Conservation (phyloP, 2,329 filamentous ascomycete species). For the Aspergillus sp. region DNA sequence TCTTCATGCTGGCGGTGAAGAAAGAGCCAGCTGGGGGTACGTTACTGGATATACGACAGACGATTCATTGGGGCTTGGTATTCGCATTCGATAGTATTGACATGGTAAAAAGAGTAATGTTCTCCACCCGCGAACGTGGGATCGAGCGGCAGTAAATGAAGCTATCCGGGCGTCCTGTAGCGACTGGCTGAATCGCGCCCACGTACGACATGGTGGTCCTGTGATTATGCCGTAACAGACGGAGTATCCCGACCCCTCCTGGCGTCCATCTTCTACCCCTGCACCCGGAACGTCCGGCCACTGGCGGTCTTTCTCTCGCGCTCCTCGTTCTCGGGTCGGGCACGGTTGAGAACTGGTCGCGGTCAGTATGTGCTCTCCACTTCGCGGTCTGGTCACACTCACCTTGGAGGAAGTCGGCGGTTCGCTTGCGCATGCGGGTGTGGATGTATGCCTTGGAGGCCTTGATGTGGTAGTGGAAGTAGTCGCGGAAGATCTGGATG, state of each 20-base stretch:
- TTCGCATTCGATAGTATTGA: too few species aligned
- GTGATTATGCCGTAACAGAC: background rate
- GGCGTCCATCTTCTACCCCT: slow-evolving; percentile 37
- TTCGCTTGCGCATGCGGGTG: slow-evolving; percentile 95
- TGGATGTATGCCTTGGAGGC: slow-evolving; percentile 99
- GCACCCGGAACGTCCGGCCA: slow-evolving; percentile 81
- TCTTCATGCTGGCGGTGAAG: too few species aligned
- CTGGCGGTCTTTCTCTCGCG: slow-evolving; percentile 98
- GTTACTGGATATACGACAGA: too few species aligned
- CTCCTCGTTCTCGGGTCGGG: slow-evolving; percentile 91
- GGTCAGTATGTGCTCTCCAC: slow-evolving; percentile 32
- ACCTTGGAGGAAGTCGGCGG: slow-evolving; percentile 98
- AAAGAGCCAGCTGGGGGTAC: too few species aligned
- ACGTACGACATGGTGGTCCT: background rate
- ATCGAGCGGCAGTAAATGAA: too few species aligned
- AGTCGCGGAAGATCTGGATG: slow-evolving; percentile 99
- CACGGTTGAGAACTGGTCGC: slow-evolving; percentile 80
- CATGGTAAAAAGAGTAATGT: too few species aligned
- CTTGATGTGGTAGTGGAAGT: slow-evolving; percentile 99
- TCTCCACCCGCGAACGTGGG: too few species aligned
- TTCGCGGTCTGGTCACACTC: slow-evolving; percentile 30
- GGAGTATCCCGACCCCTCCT: background rate
- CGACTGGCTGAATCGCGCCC: background rate
- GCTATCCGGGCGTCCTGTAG: too few species aligned
- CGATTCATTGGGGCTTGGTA: too few species aligned